Evolutionary conservation across 345 rosid species (phyloP).

Genomic region (Citrus hindsii): DNA sequence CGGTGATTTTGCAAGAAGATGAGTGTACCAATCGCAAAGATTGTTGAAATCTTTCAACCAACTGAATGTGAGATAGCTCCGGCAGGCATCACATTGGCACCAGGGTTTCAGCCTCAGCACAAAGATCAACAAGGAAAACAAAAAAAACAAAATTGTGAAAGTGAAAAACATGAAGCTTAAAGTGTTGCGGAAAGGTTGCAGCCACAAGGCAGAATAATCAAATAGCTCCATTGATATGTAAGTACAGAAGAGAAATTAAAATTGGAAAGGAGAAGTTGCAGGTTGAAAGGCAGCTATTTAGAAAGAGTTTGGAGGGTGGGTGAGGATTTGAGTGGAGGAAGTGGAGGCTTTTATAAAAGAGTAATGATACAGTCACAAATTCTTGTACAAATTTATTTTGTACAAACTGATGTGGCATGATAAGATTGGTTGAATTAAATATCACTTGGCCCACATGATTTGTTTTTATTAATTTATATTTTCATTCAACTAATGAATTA

Average conservation of each 20-base stretch:
- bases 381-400: no score
- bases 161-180: conserved; percentile 30
- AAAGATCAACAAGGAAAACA: conserved; percentile 30
- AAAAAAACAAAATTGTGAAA: conserved; percentile 24
- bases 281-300: neutral
- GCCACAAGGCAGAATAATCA: conserved; percentile 12
- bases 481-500: no score
- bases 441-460: no score
- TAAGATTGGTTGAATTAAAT: no score
- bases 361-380: no score
- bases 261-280: neutral
- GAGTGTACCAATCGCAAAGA: conserved; percentile 45
- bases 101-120: conserved; percentile 27
- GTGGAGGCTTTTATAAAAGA: neutral
- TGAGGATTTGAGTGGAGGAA: neutral
- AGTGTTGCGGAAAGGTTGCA: conserved; percentile 4
- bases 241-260: neutral
- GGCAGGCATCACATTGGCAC: conserved; percentile 41
- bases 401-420: no score
- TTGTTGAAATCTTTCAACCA: conserved; percentile 40
- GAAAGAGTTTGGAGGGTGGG: neutral
- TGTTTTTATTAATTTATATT: no score
- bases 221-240: conserved; percentile 18
- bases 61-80: conserved; percentile 18
- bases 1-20: conserved; percentile 35